phyloP scores from a whole-genome alignment of 169 alveolate genomes.

The Cryptosporidium parvum region DNA sequence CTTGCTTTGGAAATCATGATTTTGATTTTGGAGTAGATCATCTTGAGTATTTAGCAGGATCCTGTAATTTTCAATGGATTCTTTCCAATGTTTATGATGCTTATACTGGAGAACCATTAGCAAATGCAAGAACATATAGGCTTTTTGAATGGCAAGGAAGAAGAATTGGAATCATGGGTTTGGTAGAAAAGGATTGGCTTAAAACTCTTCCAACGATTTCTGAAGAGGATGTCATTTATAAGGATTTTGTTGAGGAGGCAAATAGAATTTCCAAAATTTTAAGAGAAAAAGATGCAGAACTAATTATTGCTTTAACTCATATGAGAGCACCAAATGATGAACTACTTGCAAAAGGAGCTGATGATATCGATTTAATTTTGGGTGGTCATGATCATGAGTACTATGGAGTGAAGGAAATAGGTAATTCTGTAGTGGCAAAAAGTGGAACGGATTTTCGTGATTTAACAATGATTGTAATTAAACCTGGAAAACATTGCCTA shows the following conservation, averaged over 20 bases:
- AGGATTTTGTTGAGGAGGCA: constrained; percentile 85
- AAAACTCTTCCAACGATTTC: constrained; percentile 86
- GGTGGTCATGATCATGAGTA: constrained; percentile 93
- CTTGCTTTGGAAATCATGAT: constrained; percentile 95
- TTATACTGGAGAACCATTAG: constrained; percentile 83
- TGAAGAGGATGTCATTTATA: constrained; percentile 84
- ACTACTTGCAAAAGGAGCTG: constrained; percentile 83
- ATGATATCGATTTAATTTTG: constrained; percentile 87
- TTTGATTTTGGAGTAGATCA: constrained; percentile 90
- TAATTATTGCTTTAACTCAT: constrained; percentile 92
- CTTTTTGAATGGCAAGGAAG: constrained; percentile 84
- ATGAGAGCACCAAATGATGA: constrained; percentile 91
- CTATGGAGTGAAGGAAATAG: constrained; percentile 78
- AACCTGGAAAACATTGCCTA: constrained; percentile 78
- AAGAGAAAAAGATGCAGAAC: constrained; percentile 86
- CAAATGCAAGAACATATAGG: constrained; percentile 82
- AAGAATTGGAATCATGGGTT: constrained; percentile 88
- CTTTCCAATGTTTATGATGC: constrained; percentile 84
- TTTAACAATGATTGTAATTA: constrained; percentile 81
- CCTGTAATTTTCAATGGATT: constrained; percentile 87
- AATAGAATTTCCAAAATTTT: constrained; percentile 78
- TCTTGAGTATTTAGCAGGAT: constrained; percentile 82
- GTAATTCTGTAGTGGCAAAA: constrained; percentile 83
- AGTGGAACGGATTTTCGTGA: constrained; percentile 91
- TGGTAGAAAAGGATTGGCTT: constrained; percentile 91